Base-by-base conservation (phyloP, 108 stramenopile genomes). In the Chaetoceros tenuissimus region DNA sequence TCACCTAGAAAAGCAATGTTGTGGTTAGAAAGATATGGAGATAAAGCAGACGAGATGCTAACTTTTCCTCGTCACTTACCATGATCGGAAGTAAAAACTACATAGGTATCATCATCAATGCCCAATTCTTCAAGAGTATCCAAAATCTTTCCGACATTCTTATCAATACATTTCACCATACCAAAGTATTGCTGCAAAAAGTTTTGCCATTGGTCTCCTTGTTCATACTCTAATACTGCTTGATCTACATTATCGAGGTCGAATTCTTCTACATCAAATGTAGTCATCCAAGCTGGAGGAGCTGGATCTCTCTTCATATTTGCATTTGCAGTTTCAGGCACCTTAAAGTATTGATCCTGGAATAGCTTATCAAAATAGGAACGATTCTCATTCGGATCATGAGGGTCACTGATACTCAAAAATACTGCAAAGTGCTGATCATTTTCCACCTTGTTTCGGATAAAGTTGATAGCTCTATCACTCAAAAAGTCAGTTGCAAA, bases 81-180 rank as follows among this genome's bases (percentile, higher is more conserved):
- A 43, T 81, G 80, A 58, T 81, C 80, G 30, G 80, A 72, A 52
- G 73, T 71, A 43, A 75, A 69, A 23, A 77, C 27, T 30, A 81
- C 74, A 21, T 77, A 55, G 31, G 80, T 81, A 43, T 67, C 56
- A 24, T 77, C 73, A 50, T 66, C 75, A 29, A 68, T 59, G 16
- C 59, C 72, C 24, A 51, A 55, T 31, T 51, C 47, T 44, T 81
- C 73, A 22, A 81, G 26, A 20, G 55, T 55, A 43, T 77, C 64
- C 19, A 81, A 48, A 16, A 81, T 48, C 20, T 67, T 48, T 28
- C 63, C 68, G 13, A 40, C 13, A 40, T 40, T 40, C 13, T 40
- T 13, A 40, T 40, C 34, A 40, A 40, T 40, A 40, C 34, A 40
- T 40, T 40, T 40, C 34, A 40, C 34, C 34, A 40, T 40, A 13